A percentile compares a stretch with the other conserved stretches of the same genome.
phyloP scores from a whole-genome alignment of 106 monocot species.

The Dendrobium officinale region DNA sequence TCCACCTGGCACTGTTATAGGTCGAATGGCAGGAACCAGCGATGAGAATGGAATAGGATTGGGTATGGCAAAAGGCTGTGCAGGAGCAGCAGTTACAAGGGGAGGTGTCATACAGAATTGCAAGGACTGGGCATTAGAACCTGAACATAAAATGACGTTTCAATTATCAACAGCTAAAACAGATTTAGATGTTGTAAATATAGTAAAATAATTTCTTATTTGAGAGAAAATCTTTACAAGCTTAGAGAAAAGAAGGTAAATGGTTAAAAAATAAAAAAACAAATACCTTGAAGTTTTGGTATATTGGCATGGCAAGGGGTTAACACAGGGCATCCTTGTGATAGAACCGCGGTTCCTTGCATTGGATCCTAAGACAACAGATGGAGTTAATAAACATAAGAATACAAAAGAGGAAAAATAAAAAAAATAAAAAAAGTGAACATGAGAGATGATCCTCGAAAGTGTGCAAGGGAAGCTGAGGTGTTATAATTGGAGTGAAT shows the following conservation, averaged over 20 bases:
- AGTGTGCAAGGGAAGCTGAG: background rate
- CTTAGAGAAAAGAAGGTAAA: background rate
- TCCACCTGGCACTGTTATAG: slow-evolving; percentile 24
- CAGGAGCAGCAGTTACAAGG: slow-evolving; percentile 8
- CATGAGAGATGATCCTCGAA: background rate
- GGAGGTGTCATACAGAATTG: slow-evolving; percentile 19
- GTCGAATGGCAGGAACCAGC: slow-evolving; percentile 22
- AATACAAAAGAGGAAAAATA: background rate
- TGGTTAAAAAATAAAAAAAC: background rate
- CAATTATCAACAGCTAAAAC: background rate
- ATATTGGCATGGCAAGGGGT: slow-evolving; percentile 29
- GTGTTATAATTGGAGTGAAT: background rate
- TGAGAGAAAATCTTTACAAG: no score
- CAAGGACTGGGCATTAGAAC: slow-evolving; percentile 13
- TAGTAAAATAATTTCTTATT: background rate
- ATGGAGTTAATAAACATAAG: background rate
- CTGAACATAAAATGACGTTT: slow-evolving; percentile 12
- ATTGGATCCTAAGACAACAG: slow-evolving; percentile 27
- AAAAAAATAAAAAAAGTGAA: background rate
- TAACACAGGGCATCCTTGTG: slow-evolving; percentile 27
- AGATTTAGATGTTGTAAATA: no score
- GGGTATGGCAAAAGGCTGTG: slow-evolving; percentile 17
- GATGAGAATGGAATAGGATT: slow-evolving; percentile 20
- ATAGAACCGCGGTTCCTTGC: slow-evolving; percentile 23
- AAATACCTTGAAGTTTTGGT: slow-evolving; percentile 50